Evolutionary conservation across 2,329 filamentous ascomycete genomes (phyloP).

Genomic region (Colletotrichum brevisporum): DNA sequence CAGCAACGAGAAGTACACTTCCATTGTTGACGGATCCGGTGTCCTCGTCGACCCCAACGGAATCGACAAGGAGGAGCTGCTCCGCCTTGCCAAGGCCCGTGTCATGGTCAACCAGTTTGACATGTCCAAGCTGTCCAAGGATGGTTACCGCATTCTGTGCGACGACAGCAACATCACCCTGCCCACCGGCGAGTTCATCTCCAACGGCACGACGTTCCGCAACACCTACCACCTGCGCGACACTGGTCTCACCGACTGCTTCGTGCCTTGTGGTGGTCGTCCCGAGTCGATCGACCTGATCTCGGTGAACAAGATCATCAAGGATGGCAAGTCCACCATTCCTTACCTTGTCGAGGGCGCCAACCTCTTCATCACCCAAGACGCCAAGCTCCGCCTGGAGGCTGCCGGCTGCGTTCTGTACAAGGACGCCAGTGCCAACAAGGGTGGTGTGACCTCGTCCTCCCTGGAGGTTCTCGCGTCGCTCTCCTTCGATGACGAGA

Average conservation of each 20-base stretch:
- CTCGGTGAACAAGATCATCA: constrained; percentile 88
- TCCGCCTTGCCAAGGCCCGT: constrained; percentile 86
- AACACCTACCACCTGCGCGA: constrained; percentile 96
- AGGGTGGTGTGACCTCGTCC: constrained; percentile 97
- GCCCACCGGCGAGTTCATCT: constrained; percentile 86
- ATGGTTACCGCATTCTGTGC: constrained; percentile 92
- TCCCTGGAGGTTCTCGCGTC: constrained; percentile 96
- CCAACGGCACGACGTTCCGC: constrained; percentile 95
- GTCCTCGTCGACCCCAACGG: constrained; percentile 95
- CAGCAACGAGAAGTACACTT: constrained; percentile 94
- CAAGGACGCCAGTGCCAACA: constrained; percentile 99
- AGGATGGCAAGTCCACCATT: constrained; percentile 87
- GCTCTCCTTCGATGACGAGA: constrained; percentile 90
- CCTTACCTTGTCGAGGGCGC: constrained; percentile 98
- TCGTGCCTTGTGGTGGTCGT: constrained; percentile 96
- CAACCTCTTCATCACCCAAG: constrained; percentile 98
- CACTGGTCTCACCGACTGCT: constrained; percentile 83
- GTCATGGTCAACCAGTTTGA: constrained; percentile 94
- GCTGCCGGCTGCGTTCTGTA: constrained; percentile 94
- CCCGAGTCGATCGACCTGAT: constrained; percentile 97
- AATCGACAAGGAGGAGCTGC: constrained; percentile 85
- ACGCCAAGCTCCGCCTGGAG: constrained; percentile 95
- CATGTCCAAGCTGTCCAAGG: constrained; percentile 83
- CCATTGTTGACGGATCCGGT: constrained; percentile 96
- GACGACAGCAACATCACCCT: constrained; percentile 93